Evolutionary conservation across 2,329 filamentous ascomycete species (phyloP).

Genomic region (Chaetomium strumarium): DNA sequence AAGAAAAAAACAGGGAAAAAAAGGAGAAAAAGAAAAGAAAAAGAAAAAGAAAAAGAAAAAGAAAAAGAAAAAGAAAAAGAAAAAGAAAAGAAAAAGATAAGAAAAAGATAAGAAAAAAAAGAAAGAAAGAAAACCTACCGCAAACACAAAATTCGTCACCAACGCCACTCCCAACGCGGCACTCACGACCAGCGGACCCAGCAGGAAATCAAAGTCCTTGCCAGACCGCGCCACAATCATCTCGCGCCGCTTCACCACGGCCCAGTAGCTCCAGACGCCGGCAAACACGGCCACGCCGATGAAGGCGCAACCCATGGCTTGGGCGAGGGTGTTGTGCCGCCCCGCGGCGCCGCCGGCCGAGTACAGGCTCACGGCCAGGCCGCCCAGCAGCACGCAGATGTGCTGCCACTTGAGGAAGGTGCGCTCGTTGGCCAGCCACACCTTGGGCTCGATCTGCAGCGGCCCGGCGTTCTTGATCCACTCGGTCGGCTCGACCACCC

Average conservation of each 20-base stretch:
- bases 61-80: conserved; percentile 5
- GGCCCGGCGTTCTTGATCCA: conserved; percentile 96
- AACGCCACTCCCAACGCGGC: conserved; percentile 71
- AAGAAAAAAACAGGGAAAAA: not conserved
- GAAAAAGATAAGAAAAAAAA: not conserved
- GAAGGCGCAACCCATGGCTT: conserved; percentile 76
- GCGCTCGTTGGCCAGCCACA: conserved; percentile 97
- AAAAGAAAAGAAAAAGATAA: conserved; percentile 4
- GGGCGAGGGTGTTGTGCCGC: conserved; percentile 64
- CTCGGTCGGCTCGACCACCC: conserved; percentile 74
- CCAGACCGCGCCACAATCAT: conserved; percentile 84
- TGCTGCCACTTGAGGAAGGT: conserved; percentile 99
- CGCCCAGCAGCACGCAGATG: conserved; percentile 80
- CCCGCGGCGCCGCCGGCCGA: conserved; percentile 63
- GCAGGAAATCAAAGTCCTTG: conserved; percentile 85
- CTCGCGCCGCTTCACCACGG: conserved; percentile 67
- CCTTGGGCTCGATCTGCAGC: conserved; percentile 91
- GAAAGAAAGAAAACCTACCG: conserved; percentile 46
- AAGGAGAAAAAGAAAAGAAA: not conserved
- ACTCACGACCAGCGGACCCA: conserved; percentile 80
- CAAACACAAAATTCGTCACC: conserved; percentile 82
- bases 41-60: conserved; percentile 7
- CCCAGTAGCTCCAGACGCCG: conserved; percentile 78
- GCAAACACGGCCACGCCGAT: conserved; percentile 76
- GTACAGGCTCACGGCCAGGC: conserved; percentile 77